These are phyloP conservation scores for Moniliella sp. DNA, from an alignment of 1,284 basidiomycete species.

Conservation along the genomic window DNA sequence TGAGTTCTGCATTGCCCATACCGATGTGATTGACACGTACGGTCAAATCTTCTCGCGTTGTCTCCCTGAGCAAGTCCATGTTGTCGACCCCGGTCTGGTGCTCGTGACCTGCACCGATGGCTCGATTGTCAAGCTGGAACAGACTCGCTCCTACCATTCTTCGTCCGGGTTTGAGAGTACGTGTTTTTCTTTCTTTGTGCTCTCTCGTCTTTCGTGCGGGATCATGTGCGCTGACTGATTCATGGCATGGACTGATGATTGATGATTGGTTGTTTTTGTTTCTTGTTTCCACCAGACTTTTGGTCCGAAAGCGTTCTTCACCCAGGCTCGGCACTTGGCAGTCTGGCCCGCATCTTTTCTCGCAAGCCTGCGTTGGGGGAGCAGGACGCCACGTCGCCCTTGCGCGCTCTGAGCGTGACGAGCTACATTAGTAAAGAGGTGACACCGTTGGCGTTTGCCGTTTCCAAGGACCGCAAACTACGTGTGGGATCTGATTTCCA, in stretches of 20 bases:
- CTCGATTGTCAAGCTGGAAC: conserved; percentile 15
- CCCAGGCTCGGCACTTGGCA: too few species aligned
- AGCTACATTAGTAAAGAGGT: conserved; percentile 8
- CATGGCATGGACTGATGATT: too few species aligned
- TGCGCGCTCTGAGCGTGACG: conserved; percentile 10
- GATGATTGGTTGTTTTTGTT: not conserved
- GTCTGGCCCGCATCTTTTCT: too few species aligned
- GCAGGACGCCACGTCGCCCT: not conserved
- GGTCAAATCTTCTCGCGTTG: not conserved
- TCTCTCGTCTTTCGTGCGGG: too few species aligned
- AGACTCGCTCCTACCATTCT: conserved; percentile 7
- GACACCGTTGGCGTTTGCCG: conserved; percentile 14
- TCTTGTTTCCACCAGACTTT: not conserved
- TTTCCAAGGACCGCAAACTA: conserved; percentile 23
- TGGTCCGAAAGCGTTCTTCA: not conserved
- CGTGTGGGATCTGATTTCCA: conserved; percentile 24
- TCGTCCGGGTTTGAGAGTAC: conserved; percentile 16
- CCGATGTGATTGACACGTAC: not conserved
- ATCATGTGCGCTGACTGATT: too few species aligned
- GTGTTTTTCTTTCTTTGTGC: too few species aligned
- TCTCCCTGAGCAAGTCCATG: not conserved
- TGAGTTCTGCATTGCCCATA: not conserved
- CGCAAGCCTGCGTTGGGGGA: too few species aligned
- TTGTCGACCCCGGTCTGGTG: conserved; percentile 3
- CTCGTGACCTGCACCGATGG: conserved; percentile 23